Base-by-base conservation (phyloP, 306 rosid genomes). In the Hippophae rhamnoides region DNA sequence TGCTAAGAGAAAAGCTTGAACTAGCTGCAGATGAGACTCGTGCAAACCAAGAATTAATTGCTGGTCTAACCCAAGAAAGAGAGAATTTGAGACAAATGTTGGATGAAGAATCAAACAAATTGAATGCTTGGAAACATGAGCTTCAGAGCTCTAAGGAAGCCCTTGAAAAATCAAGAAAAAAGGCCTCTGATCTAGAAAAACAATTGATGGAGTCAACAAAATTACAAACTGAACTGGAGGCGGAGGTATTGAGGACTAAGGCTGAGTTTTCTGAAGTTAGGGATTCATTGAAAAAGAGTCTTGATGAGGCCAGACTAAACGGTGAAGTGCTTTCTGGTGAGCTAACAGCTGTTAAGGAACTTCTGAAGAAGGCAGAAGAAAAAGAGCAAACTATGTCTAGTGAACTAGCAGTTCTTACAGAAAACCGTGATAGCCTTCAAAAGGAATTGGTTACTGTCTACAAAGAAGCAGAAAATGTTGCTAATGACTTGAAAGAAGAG, bases 211-310 rank as follows among this genome's bases (percentile, higher is more conserved):
- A 72, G 58, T 82, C 95, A 40, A 75, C 50, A 40, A 56, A 57
- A 49, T 42, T 68, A 61, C 60, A 71, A 71, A 52, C 63, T 41
- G 82, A 76, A 57, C 84, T 92, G 25, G 78, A 77, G 72, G 50
- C 60, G 57, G 84, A 83, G 81, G 60, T 73, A 67, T 82, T 80
- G 57, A 62, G 79, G 55, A 76, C 82, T 66, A 86, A 67, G 61
- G 70, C 84, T 9, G 90, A 92, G 69, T 78, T 77, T 78, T 12
- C 53, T 46, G 83, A 81, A 60, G 85, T 86, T 71, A 84, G 63
- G 61, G 69, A 41, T 40, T 74, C 85, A 7, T 71, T 88, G 62
- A 83, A 80, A 62, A 76, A 66, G 71, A 84, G 62, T 59, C 75
- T 83, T 45, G 81, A 73, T 43, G 82, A 86, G 72, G 77, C 81